Evolutionary conservation across 257 asterid genomes (phyloP).

Genomic region (Solanum pinnatisectum): DNA sequence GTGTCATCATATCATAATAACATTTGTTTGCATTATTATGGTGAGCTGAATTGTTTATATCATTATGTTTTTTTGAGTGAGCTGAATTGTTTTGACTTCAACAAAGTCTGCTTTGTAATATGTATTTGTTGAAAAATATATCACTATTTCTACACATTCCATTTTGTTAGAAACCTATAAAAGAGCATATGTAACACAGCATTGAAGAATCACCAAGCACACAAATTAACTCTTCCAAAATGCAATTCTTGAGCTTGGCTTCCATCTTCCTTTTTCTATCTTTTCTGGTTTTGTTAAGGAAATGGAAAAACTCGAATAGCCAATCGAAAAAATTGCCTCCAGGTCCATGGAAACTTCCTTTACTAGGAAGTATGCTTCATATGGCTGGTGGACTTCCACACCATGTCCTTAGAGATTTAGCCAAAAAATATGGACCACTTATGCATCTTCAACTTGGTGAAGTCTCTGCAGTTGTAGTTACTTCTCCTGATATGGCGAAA

Average conservation of each 20-base stretch:
- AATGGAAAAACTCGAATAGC: background rate
- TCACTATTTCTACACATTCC: no score
- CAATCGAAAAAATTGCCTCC: constrained; percentile 15
- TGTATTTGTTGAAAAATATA: no score
- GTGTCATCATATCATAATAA: background rate
- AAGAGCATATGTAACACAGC: background rate
- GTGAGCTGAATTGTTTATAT: no score
- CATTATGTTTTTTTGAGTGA: background rate
- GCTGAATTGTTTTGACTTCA: background rate
- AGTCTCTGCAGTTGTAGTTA: constrained; percentile 12
- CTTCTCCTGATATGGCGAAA: constrained; percentile 20
- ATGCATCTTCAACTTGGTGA: constrained; percentile 23
- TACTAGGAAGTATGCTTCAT: constrained; percentile 25
- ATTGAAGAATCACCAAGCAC: background rate
- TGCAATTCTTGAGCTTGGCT: background rate
- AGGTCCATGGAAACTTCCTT: constrained; percentile 36
- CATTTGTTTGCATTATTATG: no score
- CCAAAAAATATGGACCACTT: constrained; percentile 7
- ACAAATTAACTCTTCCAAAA: background rate
- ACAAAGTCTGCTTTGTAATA: no score
- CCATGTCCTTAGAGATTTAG: constrained; percentile 15
- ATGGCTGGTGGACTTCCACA: constrained; percentile 18
- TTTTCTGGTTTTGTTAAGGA: background rate
- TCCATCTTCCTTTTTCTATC: background rate
- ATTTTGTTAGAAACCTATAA: no score